Evolutionary conservation across 768 basidiomycete species (phyloP), one percentile per base, ranked within the genome.

Genomic region (Ramaria sp.): DNA sequence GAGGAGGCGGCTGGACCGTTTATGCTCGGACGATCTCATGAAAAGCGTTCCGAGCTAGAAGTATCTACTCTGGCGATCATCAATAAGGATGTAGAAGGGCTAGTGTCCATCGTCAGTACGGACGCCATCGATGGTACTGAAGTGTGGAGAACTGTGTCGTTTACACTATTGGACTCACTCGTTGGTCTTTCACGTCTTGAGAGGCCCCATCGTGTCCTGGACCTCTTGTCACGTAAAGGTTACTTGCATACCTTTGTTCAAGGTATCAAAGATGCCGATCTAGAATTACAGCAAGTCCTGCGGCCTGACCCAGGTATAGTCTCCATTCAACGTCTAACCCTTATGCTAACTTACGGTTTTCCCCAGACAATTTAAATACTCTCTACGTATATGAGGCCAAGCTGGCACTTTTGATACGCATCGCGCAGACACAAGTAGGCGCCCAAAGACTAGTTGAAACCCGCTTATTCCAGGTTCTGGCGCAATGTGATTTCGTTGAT

Each of bases 61-160:
- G 64, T 69, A 4, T 82, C 84, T 4, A 86, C 84, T 60, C 66
- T 92, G 10, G 69, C 78, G 0, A 73, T 86, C 56, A 71, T 98
- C 66, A 86, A 84, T 63, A 70, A 76, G 5, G 75, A 74, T 37
- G 75, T 86, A 63, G 94, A 95, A 54, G 77, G 86, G 5, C 70
- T 97, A 19, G 75, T 92, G 0, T 71, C 81, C 0, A 76, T 82
- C 38, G 74, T 95, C 39, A 82, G 89, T 20, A 78, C 91, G n/a
- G 95, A 98, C 65, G 93, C 92, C 1, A 88, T 91, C 54, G 93
- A 96, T 61, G 94, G 93, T 7, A 84, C 89, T 17, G 93, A 97
- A 68, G 90, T 97, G 1, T 98, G 95, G 95, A 91, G 91, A 71
- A 94, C 93, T 2, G 82, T 97, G 15, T 90, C 94, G 9, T 97